Percentiles rank a stretch among this genome's conserved stretches.
Evolutionary conservation across 2,329 filamentous ascomycete species (phyloP).

Genomic region (Aspergillus phoenicis): DNA sequence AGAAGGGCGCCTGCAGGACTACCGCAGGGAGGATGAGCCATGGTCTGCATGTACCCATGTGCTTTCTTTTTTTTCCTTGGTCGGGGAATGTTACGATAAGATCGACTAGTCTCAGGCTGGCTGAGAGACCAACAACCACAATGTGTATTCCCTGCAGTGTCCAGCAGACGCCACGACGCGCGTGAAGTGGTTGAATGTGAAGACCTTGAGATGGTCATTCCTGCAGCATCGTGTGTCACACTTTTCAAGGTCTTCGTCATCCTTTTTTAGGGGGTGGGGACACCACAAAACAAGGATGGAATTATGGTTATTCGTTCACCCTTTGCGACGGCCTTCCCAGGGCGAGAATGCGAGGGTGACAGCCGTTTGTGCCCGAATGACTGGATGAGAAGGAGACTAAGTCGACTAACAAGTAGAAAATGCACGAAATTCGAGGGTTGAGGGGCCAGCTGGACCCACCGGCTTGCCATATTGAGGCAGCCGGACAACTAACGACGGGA

Average conservation of each 20-base stretch:
- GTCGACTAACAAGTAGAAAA: not conserved
- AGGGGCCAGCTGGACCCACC: constrained; percentile 4
- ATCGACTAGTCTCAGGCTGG: not conserved
- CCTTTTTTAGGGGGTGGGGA: not conserved
- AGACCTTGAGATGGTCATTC: not conserved
- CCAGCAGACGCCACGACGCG: not conserved
- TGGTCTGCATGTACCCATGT: not conserved
- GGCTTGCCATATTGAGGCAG: constrained; percentile 19
- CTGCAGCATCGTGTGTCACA: not conserved
- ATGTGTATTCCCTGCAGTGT: not conserved
- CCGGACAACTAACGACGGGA: constrained; percentile 1
- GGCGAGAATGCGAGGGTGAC: not conserved
- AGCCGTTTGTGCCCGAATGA: constrained; percentile 8
- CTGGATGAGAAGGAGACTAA: too few species aligned
- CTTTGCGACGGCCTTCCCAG: not conserved
- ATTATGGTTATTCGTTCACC: not conserved
- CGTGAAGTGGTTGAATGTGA: too few species aligned
- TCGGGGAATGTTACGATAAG: not conserved
- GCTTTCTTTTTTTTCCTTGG: not conserved
- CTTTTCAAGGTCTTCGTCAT: not conserved
- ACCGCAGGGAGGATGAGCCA: not conserved
- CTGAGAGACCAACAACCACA: not conserved
- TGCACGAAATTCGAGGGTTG: constrained; percentile 9
- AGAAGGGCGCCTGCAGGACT: constrained; percentile 5
- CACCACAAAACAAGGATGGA: not conserved